Conservation (phyloP, 352 stramenopile genomes). For the Labyrinthula sp. region DNA sequence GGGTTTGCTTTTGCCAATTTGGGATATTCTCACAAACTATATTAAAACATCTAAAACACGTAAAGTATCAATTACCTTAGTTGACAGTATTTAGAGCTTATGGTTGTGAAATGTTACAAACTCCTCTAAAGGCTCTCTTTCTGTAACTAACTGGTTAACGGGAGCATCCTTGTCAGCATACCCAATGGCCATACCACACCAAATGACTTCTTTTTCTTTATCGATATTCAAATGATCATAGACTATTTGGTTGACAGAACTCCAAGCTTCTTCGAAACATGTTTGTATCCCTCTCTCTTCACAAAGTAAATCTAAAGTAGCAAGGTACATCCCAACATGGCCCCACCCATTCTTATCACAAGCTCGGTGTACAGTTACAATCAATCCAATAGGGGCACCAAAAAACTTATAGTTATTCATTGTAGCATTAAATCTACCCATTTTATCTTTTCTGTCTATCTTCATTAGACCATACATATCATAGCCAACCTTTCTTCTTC, state of each 20-base stretch:
- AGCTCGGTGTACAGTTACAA: constrained; percentile 20
- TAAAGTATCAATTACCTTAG: too few relatives aligned
- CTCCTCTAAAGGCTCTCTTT: constrained; percentile 6
- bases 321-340: constrained; percentile 26
- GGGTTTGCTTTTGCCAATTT: too few relatives aligned
- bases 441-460: constrained; percentile 7
- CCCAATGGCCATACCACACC: constrained; percentile 20
- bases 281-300: constrained; percentile 6
- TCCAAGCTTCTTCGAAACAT: constrained; percentile 22
- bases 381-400: constrained; percentile 13
- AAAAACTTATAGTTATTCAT: constrained; percentile 26
- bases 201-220: constrained; percentile 15
- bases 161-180: constrained; percentile 15
- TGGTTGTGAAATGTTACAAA: constrained; percentile 27
- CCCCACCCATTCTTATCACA: constrained; percentile 17
- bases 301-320: constrained; percentile 10
- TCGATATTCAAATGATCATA: constrained; percentile 22
- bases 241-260: constrained; percentile 3
- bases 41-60: too few relatives aligned
- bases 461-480: constrained; percentile 23
- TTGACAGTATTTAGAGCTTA: too few relatives aligned
- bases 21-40: too few relatives aligned
- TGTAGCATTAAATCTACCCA: constrained; percentile 8
- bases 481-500: constrained; percentile 1
- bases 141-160: constrained; percentile 11